Conservation (phyloP, 164 flowering plant genomes). For the Macadamia tetraphylla region DNA sequence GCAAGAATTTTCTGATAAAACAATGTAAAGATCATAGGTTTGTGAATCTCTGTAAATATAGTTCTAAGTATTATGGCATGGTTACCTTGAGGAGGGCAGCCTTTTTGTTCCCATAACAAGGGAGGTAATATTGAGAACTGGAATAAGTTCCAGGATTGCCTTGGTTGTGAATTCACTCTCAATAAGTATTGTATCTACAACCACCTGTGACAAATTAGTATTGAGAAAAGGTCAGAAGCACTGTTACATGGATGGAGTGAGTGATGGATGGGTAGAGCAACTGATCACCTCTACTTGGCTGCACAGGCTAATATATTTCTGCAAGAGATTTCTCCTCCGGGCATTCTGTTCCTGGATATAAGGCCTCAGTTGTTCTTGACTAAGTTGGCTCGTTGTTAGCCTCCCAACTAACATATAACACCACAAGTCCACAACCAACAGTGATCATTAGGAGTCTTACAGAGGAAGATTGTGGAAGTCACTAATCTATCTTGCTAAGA, state of each 20-base stretch:
- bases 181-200: slow-evolving; percentile 72
- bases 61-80: neutral
- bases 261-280: neutral
- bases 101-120: slow-evolving; percentile 70
- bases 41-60: neutral
- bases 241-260: neutral
- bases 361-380: slow-evolving; percentile 42
- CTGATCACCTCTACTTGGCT: slow-evolving; percentile 48
- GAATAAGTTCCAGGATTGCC: slow-evolving; percentile 72
- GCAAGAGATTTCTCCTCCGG: slow-evolving; percentile 51
- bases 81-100: slow-evolving; percentile 40
- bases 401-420: slow-evolving; percentile 50
- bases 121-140: slow-evolving; percentile 57
- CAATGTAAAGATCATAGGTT: neutral
- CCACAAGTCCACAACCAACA: neutral
- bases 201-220: slow-evolving; percentile 40
- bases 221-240: neutral
- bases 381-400: slow-evolving; percentile 57
- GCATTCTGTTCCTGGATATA: slow-evolving; percentile 56
- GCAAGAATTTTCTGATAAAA: neutral
- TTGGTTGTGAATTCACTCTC: slow-evolving; percentile 55
- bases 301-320: slow-evolving; percentile 65
- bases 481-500: no score
- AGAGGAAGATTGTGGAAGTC: no score
- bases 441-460: neutral